Base-by-base conservation (phyloP, 2,329 filamentous ascomycete genomes). In the Leptographium wingfieldii region DNA sequence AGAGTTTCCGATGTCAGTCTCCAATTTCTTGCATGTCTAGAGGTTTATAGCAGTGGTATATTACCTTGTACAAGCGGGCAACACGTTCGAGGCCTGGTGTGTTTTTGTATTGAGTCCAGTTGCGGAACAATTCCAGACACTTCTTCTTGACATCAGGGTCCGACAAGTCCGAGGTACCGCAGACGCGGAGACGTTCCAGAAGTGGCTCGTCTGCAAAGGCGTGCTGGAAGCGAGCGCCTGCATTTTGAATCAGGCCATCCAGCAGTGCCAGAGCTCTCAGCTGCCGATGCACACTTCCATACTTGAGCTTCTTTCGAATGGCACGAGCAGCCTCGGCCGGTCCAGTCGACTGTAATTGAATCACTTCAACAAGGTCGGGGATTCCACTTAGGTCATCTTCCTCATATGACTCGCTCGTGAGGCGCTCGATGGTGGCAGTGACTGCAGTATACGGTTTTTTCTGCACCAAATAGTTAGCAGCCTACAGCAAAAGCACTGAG, bases 241-340 rank as follows among this genome's bases (percentile, higher is more conserved):
- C 92, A 74, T 99, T 99, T 69, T 96, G 90, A 62, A 99, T 94
- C 48, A 99, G 79, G 51, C 89, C 92, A 70, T 99, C 94, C 2
- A 99, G 81, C 56, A 99, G 86, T 12, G 88, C 87, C 27, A 99
- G 81, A 43, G 94, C 88, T 62, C 94, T 84, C 40, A 97, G 80
- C 73, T 99, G 94, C 56, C 91, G 87, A 72, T 97, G 92, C n/a
- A 89, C 80, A 68, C 85, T 95, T 67, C 94, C 94, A 73, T 99
- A 97, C 76, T 99, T 99, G 80, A 99, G 83, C 77, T 97, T 97
- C 82, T 99, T 99, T 62, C 94, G 85, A 67, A 99, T 82, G 55
- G 94, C 92, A 69, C 94, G 84, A 59, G 92, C 90, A 61, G 92
- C 92, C 76, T 99, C 94, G 14, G 84, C 82, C 1, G 94, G 90